Base-by-base conservation (phyloP, 2,329 filamentous ascomycete species). In the Monilinia fructicola region DNA sequence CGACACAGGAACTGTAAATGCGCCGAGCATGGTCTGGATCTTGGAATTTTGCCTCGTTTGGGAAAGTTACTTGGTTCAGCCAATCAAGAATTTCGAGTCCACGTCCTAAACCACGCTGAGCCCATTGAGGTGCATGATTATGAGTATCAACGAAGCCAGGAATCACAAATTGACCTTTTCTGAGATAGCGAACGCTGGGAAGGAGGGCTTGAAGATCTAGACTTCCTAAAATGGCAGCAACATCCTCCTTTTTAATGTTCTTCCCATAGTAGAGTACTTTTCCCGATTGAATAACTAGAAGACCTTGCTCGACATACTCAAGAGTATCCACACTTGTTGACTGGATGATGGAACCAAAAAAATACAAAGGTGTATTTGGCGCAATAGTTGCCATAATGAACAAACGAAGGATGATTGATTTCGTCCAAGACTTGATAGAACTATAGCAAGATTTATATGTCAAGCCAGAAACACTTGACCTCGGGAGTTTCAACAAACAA, bases 1-100 rank as follows among this genome's bases (percentile, higher is more conserved):
- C 82, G 68, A 98, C 85, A 70, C 91, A 90, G 67, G 89, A 87
- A 44, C 84, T 83, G 79, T 97, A 98, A 69, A 95, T 87, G 35
- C 81, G 81, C 35, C 81, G 81, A 1, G 92, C 91, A 72, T 85
- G 85, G 60, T 78, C 71, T 6, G 87, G 79, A 71, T 87, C 82
- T 18, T 82, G 79, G 69, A 97, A 87, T 10, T 89, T 92, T 0
- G 86, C 83, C 75, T 90, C 87, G 69, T 85, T 82, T 1, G 84
- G 85, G 70, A 89, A 90, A 0, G 88, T 90, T 35, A 88, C 79
- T n/a, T 83, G 75, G 44, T 85, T 80, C 1, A 90, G 79, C 88
- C 88, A 90, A 72, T 89, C 84, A 10, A 88, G 69, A 9, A 81
- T 73, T 2, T 75, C 63, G 1, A 68, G 28, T n/a, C 67, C 70